Percentiles rank a stretch among this genome's conserved stretches.
Evolutionary conservation across 441 rosid species (phyloP).

Genomic region (Erysimum cheiri): DNA sequence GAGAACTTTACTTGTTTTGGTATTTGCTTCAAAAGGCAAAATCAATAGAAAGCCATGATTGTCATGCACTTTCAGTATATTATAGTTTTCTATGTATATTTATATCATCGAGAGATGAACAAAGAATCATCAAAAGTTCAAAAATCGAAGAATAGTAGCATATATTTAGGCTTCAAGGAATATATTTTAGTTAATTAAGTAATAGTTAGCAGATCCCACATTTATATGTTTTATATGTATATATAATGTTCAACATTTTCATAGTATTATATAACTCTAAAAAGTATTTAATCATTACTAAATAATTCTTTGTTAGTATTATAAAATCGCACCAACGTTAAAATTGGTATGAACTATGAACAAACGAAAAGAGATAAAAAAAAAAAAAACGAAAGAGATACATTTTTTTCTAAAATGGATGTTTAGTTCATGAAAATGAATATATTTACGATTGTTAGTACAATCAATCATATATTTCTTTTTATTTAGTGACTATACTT

Average conservation of each 20-base stretch:
- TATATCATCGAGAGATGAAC: constrained; percentile 11
- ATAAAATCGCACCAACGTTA: no score
- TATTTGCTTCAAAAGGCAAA: constrained; percentile 10
- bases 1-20: background rate
- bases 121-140: constrained; percentile 26
- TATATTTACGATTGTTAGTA: no score
- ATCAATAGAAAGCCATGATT: constrained; percentile 12
- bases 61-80: constrained; percentile 6
- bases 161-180: background rate
- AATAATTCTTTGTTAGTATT: background rate
- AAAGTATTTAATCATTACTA: constrained; percentile 11
- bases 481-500: no score
- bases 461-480: no score
- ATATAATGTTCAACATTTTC: constrained; percentile 16
- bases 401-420: no score
- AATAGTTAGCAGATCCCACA: constrained; percentile 21
- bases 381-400: no score
- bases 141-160: background rate
- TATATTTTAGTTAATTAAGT: background rate
- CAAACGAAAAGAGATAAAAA: no score
- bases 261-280: background rate
- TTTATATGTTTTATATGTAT: background rate
- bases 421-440: no score
- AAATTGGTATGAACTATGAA: no score
- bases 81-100: background rate